phyloP scores from a whole-genome alignment of 495 filamentous ascomycete species.

The Filosporella fistucella region DNA sequence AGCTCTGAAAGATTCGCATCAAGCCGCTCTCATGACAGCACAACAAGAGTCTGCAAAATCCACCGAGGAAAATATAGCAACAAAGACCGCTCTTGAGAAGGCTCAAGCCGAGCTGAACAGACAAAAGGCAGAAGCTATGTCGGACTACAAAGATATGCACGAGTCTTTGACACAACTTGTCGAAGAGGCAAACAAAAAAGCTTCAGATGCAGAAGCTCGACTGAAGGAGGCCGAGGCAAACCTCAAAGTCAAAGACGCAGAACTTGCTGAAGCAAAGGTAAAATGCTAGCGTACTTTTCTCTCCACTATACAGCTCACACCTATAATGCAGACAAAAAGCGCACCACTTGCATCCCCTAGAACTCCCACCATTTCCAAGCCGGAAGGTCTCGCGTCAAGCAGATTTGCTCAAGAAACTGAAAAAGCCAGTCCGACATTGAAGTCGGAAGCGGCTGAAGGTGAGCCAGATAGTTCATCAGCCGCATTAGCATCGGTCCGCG shows the following conservation, averaged over 20 bases:
- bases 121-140: conserved; percentile 34
- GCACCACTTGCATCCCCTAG: conserved; percentile 11
- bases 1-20: conserved; percentile 20
- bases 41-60: conserved; percentile 23
- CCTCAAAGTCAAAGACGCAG: conserved; percentile 41
- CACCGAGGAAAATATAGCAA: conserved; percentile 22
- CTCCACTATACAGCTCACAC: too few relatives aligned
- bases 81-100: conserved; percentile 35
- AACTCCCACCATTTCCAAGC: conserved; percentile 7
- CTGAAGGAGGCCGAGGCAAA: conserved; percentile 25
- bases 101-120: conserved; percentile 26
- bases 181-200: conserved; percentile 38
- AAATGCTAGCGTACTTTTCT: too few relatives aligned
- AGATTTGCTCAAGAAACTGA: conserved; percentile 33
- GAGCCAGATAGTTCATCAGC: conserved; percentile 50
- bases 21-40: conserved; percentile 15
- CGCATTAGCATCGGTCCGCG: conserved; percentile 52
- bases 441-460: conserved; percentile 42
- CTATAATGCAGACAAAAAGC: conserved; percentile 21
- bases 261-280: conserved; percentile 49
- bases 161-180: conserved; percentile 42
- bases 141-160: conserved; percentile 51
- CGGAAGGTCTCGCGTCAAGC: conserved; percentile 40
- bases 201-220: conserved; percentile 17
- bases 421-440: conserved; percentile 20